These are phyloP conservation scores for Anastatica hierochuntica DNA, from an alignment of 345 rosid species.

Conservation along the genomic window DNA sequence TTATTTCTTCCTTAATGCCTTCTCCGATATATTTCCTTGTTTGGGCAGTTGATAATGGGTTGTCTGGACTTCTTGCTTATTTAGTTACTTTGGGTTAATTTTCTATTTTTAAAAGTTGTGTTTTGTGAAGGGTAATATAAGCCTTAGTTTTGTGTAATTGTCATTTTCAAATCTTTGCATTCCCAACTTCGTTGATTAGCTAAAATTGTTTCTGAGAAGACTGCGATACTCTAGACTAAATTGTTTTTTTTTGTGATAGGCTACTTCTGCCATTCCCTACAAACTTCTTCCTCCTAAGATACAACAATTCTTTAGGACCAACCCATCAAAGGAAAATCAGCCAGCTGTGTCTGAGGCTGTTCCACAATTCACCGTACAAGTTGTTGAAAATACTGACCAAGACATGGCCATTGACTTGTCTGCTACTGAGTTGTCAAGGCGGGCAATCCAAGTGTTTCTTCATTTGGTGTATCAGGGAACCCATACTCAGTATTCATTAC, in stretches of 20 bases:
- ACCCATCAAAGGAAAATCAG: conserved; percentile 32
- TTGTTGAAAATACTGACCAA: conserved; percentile 41
- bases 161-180: background rate
- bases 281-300: conserved; percentile 46
- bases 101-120: no score
- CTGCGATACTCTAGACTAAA: no score
- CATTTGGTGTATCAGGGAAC: conserved; percentile 55
- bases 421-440: conserved; percentile 56
- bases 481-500: conserved; percentile 28
- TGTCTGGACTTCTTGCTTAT: conserved; percentile 1
- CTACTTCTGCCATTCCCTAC: conserved; percentile 72
- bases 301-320: conserved; percentile 62
- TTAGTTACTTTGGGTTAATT: no score
- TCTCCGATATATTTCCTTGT: conserved; percentile 4
- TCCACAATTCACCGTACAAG: conserved; percentile 52
- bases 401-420: conserved; percentile 51
- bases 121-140: conserved; percentile 2
- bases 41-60: background rate
- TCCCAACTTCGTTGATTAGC: conserved; percentile 6
- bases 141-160: conserved; percentile 2
- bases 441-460: conserved; percentile 50
- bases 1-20: conserved; percentile 5
- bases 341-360: conserved; percentile 37
- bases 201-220: no score
- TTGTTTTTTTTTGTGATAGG: conserved; percentile 36